phyloP scores from a whole-genome alignment of 306 rosid genomes.

The Arachis stenosperma region DNA sequence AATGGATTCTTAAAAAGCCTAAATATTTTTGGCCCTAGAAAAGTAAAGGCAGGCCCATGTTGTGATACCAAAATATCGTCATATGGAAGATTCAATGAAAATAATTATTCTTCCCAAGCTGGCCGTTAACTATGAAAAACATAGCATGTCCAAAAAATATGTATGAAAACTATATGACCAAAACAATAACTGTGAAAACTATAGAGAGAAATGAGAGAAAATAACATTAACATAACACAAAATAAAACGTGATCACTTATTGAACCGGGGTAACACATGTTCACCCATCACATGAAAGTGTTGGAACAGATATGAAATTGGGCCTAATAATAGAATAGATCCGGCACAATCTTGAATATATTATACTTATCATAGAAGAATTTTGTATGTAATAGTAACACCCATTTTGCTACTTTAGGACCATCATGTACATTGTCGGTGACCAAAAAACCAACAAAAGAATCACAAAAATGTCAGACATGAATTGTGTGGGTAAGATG shows the following conservation, averaged over 20 bases:
- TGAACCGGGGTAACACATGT: background rate
- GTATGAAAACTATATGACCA: too few relatives aligned
- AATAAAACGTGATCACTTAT: background rate
- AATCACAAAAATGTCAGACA: background rate
- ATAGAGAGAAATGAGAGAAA: too few relatives aligned
- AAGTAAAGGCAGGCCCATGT: too few relatives aligned
- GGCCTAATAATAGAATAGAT: background rate
- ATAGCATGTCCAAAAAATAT: too few relatives aligned
- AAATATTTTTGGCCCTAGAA: too few relatives aligned
- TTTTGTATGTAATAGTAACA: too few relatives aligned
- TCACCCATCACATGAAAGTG: background rate
- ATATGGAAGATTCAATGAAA: too few relatives aligned
- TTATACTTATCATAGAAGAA: background rate
- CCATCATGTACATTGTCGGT: background rate
- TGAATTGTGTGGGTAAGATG: background rate
- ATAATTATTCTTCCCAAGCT: too few relatives aligned
- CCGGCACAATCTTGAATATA: background rate
- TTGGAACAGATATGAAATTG: background rate
- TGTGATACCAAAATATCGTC: too few relatives aligned
- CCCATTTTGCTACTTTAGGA: background rate
- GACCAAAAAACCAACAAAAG: background rate
- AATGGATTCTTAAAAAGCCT: too few relatives aligned
- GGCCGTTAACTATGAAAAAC: too few relatives aligned
- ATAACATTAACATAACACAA: background rate
- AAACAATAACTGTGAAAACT: too few relatives aligned